Evolutionary conservation across 345 rosid genomes (phyloP), one percentile per base, ranked within the genome.

Genomic region (Citropsis articulata): DNA sequence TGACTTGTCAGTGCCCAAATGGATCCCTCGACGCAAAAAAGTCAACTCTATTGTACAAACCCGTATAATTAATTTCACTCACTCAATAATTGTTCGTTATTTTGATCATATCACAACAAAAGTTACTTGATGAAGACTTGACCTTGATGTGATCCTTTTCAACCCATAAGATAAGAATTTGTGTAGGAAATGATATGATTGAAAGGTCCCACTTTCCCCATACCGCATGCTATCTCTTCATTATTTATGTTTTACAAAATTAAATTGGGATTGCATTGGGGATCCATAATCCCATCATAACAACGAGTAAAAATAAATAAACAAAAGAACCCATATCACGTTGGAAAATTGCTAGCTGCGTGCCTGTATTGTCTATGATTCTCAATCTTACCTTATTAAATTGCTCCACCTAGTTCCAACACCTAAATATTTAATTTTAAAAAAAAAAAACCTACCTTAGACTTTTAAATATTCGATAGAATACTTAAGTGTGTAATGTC

Each of bases 121-220:
- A 64, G 31, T 31, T 45, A 45, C 18, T 45, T 53, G 56, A 14
- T 1, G 28, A 63, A 63, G 28, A 28, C 6, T 7, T 16, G 22
- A 10, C 13, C 4, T 22, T 75, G 50, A 76, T 66, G 48, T 16
- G 48, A 60, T 66, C n/a, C 31, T 30, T 56, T 68, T 68, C 31
- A 36, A 72, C 18, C 45, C 65, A 50, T 7, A 24, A 59, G 57
- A 36, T 25, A 31, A 45, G 36, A 40, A 70, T n/a, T 42, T 14
- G 48, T 62, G 76, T 36, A 12, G 69, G 31, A 38, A 76, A 48
- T 28, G 57, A 71, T 75, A 55, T 69, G 73, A 35, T 69, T 14
- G 63, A 6, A 50, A 69, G 82, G 79, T 73, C 83, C 79, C 79
- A 63, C 35, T 48, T 24, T 71, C 77, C 77, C 65, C 48, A 69